A percentile compares a stretch with the other conserved stretches of the same genome.
Conservation (phyloP, 805 yeast species). For the Ogataea salicorniae region DNA sequence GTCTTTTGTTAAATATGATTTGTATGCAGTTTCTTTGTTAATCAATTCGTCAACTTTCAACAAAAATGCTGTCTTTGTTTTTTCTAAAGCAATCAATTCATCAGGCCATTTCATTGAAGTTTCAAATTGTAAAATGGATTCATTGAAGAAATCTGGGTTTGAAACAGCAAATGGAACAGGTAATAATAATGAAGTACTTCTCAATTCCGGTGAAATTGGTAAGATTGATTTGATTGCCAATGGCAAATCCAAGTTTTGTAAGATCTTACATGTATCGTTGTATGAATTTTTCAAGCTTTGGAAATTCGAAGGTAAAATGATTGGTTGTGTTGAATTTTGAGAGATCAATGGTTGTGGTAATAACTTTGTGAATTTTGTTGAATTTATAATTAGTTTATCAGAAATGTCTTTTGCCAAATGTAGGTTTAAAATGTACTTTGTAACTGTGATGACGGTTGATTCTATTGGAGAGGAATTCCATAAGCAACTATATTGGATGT, state of each 20-base stretch:
- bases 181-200: slow-evolving; percentile 68
- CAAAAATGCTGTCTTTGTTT: slow-evolving; percentile 85
- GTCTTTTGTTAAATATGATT: slow-evolving; percentile 61
- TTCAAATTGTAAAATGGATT: slow-evolving; percentile 81
- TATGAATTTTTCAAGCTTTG: slow-evolving; percentile 44
- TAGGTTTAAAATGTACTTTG: slow-evolving; percentile 54
- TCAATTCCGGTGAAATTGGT: slow-evolving; percentile 69
- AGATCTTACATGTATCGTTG: slow-evolving; percentile 43
- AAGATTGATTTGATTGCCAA: slow-evolving; percentile 63
- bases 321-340: slow-evolving; percentile 46
- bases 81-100: slow-evolving; percentile 77
- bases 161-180: slow-evolving; percentile 81
- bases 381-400: slow-evolving; percentile 32
- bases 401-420: slow-evolving; percentile 50
- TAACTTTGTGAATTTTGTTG: slow-evolving; percentile 42
- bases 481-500: slow-evolving; percentile 83
- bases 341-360: slow-evolving; percentile 60
- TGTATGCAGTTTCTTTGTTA: slow-evolving; percentile 50
- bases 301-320: slow-evolving; percentile 37
- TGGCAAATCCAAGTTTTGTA: slow-evolving; percentile 56
- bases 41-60: slow-evolving; percentile 51
- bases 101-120: slow-evolving; percentile 94
- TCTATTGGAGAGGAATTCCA: slow-evolving; percentile 61
- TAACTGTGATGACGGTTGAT: slow-evolving; percentile 61
- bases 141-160: slow-evolving; percentile 75